Base-by-base conservation (phyloP, 257 asterid species). In the Fraxinus quadrangulata region DNA sequence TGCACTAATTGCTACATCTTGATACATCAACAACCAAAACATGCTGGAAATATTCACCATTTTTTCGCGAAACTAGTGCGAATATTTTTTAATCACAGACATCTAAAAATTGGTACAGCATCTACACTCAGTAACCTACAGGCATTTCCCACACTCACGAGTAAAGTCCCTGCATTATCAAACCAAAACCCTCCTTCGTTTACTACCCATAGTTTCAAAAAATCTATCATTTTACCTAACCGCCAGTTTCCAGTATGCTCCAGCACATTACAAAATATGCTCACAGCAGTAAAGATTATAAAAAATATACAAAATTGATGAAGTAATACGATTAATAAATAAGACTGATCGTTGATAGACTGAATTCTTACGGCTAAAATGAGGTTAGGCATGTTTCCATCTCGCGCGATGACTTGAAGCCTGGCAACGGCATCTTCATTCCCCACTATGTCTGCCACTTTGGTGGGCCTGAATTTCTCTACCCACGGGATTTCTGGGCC, bases 401-500 rank as follows among this genome's bases (percentile, higher is more conserved):
- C 97, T 39, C 89, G 94, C 30, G 97, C 97, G 73, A 96, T 87
- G 84, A 96, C 97, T 87, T 93, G 97, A 71, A 96, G 97, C 81
- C 99, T 81, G 7, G 91, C 82, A 71, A 96, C 97, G 71, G 99
- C 99, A 73, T 96, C 98, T 79, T 89, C 89, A 79, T 96, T 96
- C 59, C 99, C 97, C 84, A 96, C 97, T 59, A 96, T 93, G 67
- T 96, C 99, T 2, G 88, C 91, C 37, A 93, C 98, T 82, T 85
- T 96, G 9, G 80, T 76, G 6, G 99, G 99, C 40, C 98, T 85
- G 76, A 81, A 96, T 86, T 93, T 93, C 90, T 96, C 98, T 13
- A 95, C 97, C 99, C 99, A 95, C 16, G 99, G 99, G 34, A 93
- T 92, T 19, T 89, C 96, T 2, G 98, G 96, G 0, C 86, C 96